These are phyloP conservation scores for Tetrahymena malaccensis DNA, from an alignment of 73 alveolate species.

Conservation along the genomic window DNA sequence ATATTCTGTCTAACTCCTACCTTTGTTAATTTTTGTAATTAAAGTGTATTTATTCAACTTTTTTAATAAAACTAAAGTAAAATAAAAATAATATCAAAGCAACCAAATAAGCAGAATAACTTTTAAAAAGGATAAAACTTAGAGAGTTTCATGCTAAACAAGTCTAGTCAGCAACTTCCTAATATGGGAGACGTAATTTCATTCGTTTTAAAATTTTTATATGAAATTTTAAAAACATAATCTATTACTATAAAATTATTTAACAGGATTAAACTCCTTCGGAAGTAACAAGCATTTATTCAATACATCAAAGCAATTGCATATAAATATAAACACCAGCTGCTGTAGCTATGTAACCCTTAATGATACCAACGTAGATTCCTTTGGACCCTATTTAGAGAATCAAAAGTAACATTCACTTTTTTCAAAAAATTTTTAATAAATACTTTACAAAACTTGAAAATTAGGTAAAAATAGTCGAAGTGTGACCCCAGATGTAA, in stretches of 20 bases:
- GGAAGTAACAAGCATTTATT: not conserved
- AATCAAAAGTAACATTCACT: not conserved
- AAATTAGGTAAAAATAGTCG: not conserved
- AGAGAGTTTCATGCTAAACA: not conserved
- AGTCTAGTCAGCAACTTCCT: not conserved
- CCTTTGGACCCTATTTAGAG: not conserved
- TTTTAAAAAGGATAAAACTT: not conserved
- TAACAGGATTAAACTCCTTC: not conserved
- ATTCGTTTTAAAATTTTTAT: not conserved
- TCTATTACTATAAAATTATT: not conserved
- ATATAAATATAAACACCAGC: not conserved
- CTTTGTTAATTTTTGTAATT: not conserved
- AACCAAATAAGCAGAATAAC: not conserved
- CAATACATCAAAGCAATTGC: not conserved
- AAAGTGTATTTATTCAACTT: not conserved
- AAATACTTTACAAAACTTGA: not conserved
- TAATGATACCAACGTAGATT: not conserved
- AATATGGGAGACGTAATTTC: not conserved
- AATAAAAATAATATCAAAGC: not conserved
- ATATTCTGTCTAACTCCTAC: not conserved
- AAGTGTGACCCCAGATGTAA: not conserved
- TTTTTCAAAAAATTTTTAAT: not conserved
- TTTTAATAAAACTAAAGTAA: not conserved
- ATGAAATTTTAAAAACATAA: not conserved
- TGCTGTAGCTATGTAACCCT: not conserved